Percentiles rank a stretch among this genome's conserved stretches.
These are phyloP conservation scores for Kingdonia uniflora DNA, from an alignment of 164 flowering plant species.

Conservation along the genomic window DNA sequence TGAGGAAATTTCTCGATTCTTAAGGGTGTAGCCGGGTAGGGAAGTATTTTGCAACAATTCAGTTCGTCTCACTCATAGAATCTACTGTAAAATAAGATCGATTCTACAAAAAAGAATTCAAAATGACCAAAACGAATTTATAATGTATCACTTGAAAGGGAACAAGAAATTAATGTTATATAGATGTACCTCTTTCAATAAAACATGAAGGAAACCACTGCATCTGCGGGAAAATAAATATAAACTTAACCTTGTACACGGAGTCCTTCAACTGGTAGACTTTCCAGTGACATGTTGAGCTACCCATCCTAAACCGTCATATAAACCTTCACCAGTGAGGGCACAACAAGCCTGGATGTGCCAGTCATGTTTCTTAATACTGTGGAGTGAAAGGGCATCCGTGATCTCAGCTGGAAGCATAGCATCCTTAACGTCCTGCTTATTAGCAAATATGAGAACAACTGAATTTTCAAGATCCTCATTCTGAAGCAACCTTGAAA, in stretches of 20 bases:
- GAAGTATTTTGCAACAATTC: too few relatives aligned
- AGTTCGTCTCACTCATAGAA: too few relatives aligned
- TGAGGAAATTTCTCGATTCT: too few relatives aligned
- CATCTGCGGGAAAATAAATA: too few relatives aligned
- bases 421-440: conserved; percentile 89
- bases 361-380: conserved; percentile 93
- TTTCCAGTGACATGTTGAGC: conserved; percentile 74
- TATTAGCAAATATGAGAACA: conserved; percentile 77
- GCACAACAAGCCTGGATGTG: conserved; percentile 94
- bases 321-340: conserved; percentile 76
- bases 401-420: conserved; percentile 92
- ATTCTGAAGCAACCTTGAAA: conserved; percentile 69
- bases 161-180: too few relatives aligned
- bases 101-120: too few relatives aligned
- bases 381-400: conserved; percentile 81
- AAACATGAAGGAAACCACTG: too few relatives aligned
- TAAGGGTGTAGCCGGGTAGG: too few relatives aligned
- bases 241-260: neutral
- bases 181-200: too few relatives aligned
- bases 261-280: conserved; percentile 31
- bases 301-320: conserved; percentile 89
- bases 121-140: too few relatives aligned
- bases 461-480: conserved; percentile 76
- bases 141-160: too few relatives aligned
- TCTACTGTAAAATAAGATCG: too few relatives aligned